These are phyloP conservation scores for Pachysandra terminalis DNA, from an alignment of 164 flowering plant genomes.

Conservation along the genomic window DNA sequence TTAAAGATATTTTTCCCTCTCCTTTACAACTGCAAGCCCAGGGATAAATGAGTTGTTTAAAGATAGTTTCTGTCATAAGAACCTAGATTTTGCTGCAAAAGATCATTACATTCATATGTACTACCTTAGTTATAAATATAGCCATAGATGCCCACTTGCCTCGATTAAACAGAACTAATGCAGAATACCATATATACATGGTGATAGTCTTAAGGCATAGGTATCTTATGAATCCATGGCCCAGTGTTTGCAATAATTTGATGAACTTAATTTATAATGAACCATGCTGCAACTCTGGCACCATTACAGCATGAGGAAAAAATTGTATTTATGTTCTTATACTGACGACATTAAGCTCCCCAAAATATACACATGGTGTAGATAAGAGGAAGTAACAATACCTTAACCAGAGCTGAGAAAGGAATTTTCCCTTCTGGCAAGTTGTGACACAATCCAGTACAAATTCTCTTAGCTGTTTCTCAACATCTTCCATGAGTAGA, in stretches of 20 bases:
- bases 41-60: too few species aligned
- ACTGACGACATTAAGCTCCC: not conserved
- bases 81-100: too few species aligned
- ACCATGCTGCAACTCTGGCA: not conserved
- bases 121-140: too few species aligned
- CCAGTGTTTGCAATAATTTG: not conserved
- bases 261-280: too few species aligned
- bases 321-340: not conserved
- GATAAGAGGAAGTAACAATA: not conserved
- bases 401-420: constrained; percentile 55
- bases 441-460: constrained; percentile 42
- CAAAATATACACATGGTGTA: too few species aligned
- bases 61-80: too few species aligned
- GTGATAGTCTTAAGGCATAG: not conserved
- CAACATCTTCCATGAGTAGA: constrained; percentile 60
- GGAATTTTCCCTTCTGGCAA: constrained; percentile 57
- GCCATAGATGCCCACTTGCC: too few species aligned
- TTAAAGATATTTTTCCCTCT: too few species aligned
- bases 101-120: too few species aligned
- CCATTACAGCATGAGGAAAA: not conserved
- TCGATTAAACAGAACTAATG: not conserved
- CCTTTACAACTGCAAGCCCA: too few species aligned
- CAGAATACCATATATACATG: not conserved
- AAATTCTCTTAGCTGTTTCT: constrained; percentile 50
- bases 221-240: too few species aligned